phyloP scores from a whole-genome alignment of 768 basidiomycete genomes.

The Gymnopilus junonius region DNA sequence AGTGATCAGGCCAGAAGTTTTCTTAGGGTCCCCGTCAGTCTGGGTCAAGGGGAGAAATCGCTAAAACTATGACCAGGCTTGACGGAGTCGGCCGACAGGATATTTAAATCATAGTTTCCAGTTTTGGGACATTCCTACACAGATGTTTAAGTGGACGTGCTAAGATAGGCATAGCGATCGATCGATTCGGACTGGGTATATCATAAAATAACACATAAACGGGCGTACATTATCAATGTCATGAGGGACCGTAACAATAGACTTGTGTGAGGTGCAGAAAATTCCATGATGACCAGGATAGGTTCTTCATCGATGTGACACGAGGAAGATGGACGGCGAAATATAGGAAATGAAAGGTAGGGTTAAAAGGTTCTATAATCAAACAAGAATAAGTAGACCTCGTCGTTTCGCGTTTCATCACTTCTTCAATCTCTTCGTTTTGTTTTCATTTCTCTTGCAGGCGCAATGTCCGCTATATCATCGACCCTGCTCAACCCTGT shows the following conservation, averaged over 20 bases:
- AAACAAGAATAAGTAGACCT: conserved; percentile 17
- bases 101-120: conserved; percentile 18
- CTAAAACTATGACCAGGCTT: background rate
- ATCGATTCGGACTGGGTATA: background rate
- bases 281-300: conserved; percentile 17
- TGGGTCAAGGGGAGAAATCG: background rate
- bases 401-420: conserved; percentile 2
- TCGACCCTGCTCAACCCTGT: conserved; percentile 11
- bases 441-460: conserved; percentile 8
- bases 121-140: conserved; percentile 13
- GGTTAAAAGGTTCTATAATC: conserved; percentile 17
- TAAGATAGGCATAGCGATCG: conserved; percentile 20
- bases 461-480: background rate
- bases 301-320: conserved; percentile 23
- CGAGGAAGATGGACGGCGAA: conserved; percentile 6
- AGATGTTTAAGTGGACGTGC: conserved; percentile 12
- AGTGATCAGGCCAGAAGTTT: background rate
- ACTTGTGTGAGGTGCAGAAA: conserved; percentile 6
- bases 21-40: background rate
- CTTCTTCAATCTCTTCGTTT: conserved; percentile 8
- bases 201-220: conserved; percentile 7
- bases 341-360: conserved; percentile 6
- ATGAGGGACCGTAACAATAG: background rate
- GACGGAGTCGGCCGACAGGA: background rate
- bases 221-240: conserved; percentile 3